Evolutionary conservation across 495 filamentous ascomycete species (phyloP).

Genomic region (Daldinia concentrica): DNA sequence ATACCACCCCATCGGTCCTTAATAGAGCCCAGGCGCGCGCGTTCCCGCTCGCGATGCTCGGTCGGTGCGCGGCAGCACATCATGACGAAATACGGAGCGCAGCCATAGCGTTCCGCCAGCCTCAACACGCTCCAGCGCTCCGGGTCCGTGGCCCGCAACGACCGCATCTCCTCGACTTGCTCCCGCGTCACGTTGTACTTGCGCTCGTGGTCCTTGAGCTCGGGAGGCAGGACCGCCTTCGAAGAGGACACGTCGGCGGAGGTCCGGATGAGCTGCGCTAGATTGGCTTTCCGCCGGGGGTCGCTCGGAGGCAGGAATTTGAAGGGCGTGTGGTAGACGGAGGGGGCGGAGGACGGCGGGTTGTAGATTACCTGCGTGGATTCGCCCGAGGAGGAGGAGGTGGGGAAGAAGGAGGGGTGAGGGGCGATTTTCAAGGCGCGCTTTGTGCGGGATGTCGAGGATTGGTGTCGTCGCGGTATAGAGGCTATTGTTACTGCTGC

Average conservation of each 20-base stretch:
- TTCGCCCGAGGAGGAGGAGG: conserved; percentile 40
- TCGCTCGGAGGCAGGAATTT: conserved; percentile 89
- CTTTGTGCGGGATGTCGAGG: conserved; percentile 73
- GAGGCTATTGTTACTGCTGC: conserved; percentile 46
- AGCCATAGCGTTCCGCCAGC: conserved; percentile 79
- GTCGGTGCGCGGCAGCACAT: conserved; percentile 56
- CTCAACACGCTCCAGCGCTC: conserved; percentile 73
- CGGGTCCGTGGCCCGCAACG: conserved; percentile 72
- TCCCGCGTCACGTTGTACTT: conserved; percentile 78
- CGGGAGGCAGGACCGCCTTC: conserved; percentile 57
- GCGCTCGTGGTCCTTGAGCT: conserved; percentile 58
- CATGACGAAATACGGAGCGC: conserved; percentile 76
- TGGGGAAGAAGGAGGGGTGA: conserved; percentile 72
- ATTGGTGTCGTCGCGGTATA: conserved; percentile 70
- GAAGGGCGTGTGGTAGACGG: conserved; percentile 83
- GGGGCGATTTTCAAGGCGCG: conserved; percentile 77
- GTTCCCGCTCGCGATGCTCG: conserved; percentile 52
- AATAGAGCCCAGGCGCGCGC: conserved; percentile 61
- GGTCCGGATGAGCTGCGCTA: conserved; percentile 51
- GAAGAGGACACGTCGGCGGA: conserved; percentile 31
- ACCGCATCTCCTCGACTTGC: conserved; percentile 82
- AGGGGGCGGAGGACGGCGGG: conserved; percentile 85
- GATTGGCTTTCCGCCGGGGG: conserved; percentile 65
- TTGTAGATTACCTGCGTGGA: conserved; percentile 86
- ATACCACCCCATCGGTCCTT: conserved; percentile 78